Evolutionary conservation across 345 rosid species (phyloP).

Genomic region (Hibiscus syriacus): DNA sequence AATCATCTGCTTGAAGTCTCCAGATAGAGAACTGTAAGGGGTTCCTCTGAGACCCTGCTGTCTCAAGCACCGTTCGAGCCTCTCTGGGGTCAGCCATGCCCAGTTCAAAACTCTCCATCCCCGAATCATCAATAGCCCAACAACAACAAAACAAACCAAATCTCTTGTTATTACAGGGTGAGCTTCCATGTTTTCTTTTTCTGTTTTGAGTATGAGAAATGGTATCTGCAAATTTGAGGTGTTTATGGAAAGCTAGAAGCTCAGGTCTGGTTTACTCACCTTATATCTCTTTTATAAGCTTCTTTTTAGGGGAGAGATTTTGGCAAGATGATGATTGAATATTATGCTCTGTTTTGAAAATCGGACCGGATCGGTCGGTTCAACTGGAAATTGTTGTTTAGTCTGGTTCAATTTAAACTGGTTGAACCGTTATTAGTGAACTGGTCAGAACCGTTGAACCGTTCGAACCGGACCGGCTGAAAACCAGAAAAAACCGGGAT

Average conservation of each 20-base stretch:
- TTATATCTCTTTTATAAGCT: too few species aligned
- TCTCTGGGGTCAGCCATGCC: constrained; percentile 43
- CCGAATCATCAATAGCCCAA: not conserved
- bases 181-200: not conserved
- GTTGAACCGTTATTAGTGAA: too few species aligned
- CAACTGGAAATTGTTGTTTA: too few species aligned
- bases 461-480: too few species aligned
- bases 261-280: not conserved
- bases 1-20: constrained; percentile 29
- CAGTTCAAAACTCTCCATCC: constrained; percentile 12
- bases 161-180: not conserved
- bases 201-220: not conserved
- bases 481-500: too few species aligned
- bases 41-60: constrained; percentile 40
- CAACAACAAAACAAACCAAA: not conserved
- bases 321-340: too few species aligned
- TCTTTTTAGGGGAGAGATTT: too few species aligned
- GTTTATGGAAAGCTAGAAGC: not conserved
- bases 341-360: too few species aligned
- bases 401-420: too few species aligned
- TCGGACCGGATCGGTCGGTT: too few species aligned
- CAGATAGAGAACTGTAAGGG: constrained; percentile 28
- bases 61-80: constrained; percentile 30
- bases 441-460: too few species aligned
- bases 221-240: not conserved